Percentiles rank a stretch among this genome's conserved stretches.
These are phyloP conservation scores for Linnemannia exigua DNA, from an alignment of 192 early-diverging fungal species.

Conservation along the genomic window DNA sequence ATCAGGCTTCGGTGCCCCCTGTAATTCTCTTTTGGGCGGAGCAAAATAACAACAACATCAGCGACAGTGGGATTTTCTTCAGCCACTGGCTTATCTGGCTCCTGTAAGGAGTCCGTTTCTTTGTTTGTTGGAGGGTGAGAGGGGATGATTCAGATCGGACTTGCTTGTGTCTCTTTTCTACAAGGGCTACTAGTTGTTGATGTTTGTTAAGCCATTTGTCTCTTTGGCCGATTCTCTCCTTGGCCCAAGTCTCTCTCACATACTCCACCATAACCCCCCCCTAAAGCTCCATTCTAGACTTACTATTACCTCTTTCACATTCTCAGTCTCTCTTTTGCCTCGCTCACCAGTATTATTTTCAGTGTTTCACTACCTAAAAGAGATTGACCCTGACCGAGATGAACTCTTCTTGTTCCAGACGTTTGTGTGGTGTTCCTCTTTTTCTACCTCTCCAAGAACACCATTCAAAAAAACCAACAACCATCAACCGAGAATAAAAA, in stretches of 20 bases:
- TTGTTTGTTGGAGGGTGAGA: not conserved
- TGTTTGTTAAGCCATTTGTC: not conserved
- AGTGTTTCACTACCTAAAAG: not conserved
- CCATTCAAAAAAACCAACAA: too few relatives aligned
- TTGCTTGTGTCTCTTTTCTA: not conserved
- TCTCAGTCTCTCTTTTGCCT: not conserved
- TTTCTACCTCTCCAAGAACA: not conserved
- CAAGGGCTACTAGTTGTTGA: not conserved
- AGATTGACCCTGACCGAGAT: not conserved
- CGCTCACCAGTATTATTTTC: not conserved
- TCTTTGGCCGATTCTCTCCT: not conserved
- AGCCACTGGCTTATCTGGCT: not conserved
- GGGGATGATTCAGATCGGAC: not conserved
- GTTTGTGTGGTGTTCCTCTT: not conserved
- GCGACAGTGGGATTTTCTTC: too few relatives aligned
- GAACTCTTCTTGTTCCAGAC: not conserved
- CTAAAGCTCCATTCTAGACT: too few relatives aligned
- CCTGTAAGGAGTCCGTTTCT: not conserved
- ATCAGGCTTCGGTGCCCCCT: slow-evolving; percentile 28
- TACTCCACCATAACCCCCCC: not conserved
- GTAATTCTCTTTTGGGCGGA: slow-evolving; percentile 12
- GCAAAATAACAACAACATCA: not conserved
- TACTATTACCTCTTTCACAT: not conserved
- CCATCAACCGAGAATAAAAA: too few relatives aligned
- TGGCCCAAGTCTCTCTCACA: not conserved